phyloP scores from a whole-genome alignment of 768 basidiomycete genomes.

The Lactarius quietus region DNA sequence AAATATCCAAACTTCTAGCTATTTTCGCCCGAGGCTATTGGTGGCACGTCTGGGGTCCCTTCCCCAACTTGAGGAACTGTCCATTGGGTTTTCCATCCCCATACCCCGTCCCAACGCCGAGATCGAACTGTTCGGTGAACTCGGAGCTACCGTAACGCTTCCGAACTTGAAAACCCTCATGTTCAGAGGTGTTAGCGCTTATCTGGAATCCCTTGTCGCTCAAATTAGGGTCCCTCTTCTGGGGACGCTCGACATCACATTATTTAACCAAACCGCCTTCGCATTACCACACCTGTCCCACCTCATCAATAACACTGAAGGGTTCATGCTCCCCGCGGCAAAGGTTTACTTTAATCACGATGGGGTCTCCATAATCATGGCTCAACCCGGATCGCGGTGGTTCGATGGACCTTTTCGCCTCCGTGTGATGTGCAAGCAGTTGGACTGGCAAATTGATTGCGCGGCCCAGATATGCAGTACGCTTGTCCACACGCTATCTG shows the following conservation, averaged over 20 bases:
- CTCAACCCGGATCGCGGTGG: rapidly evolving
- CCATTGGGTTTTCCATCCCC: neutral
- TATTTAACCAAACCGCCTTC: neutral
- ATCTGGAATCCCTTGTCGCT: neutral
- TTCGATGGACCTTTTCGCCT: neutral
- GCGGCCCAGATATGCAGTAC: neutral
- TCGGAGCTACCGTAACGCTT: neutral
- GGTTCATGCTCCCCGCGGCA: neutral
- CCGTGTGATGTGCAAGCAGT: neutral
- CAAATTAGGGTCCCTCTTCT: neutral
- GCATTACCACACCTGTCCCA: neutral
- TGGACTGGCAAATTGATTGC: neutral
- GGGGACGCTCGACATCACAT: neutral
- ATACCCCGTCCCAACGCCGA: neutral
- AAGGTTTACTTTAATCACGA: neutral
- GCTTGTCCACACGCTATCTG: neutral
- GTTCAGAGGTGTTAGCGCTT: neutral
- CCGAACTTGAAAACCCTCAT: neutral
- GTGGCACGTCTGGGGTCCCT: neutral
- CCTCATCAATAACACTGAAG: neutral
- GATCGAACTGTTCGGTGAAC: neutral
- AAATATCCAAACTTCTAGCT: neutral
- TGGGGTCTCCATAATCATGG: neutral
- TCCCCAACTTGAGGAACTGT: neutral
- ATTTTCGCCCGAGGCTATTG: neutral